Evolutionary conservation across 331 rosid species (phyloP).

Genomic region (Acacia concinna): DNA sequence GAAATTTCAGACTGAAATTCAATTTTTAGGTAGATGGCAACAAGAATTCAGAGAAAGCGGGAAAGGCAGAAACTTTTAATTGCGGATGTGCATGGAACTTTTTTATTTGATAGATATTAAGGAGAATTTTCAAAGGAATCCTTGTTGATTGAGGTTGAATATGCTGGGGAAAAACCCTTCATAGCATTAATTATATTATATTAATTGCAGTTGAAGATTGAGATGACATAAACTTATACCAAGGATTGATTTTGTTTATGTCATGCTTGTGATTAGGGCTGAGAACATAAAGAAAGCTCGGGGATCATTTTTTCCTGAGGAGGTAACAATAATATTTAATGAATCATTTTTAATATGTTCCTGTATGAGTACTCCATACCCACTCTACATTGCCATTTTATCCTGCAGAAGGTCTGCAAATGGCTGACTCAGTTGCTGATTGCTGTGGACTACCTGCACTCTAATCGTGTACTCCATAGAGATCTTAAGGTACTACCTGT

Average conservation of each 20-base stretch:
- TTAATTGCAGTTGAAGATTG: background rate
- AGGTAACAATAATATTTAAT: constrained; percentile 54
- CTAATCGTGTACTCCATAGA: constrained; percentile 91
- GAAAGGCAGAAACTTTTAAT: background rate
- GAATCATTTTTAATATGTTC: constrained; percentile 17
- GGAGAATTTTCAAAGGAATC: background rate
- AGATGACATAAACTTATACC: background rate
- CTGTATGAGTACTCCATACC: constrained; percentile 21
- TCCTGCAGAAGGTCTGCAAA: constrained; percentile 81
- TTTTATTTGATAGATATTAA: background rate
- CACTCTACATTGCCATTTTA: constrained; percentile 32
- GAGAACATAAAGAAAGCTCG: constrained; percentile 75
- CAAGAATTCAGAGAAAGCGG: background rate
- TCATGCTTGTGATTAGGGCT: constrained; percentile 56
- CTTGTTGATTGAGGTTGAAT: background rate
- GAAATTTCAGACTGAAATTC: background rate
- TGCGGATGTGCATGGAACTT: background rate
- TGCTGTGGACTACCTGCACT: constrained; percentile 94
- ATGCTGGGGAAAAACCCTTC: background rate
- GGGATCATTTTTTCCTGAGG: constrained; percentile 80
- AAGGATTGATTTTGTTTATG: background rate
- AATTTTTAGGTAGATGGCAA: background rate
- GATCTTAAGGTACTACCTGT: constrained; percentile 77
- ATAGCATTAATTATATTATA: background rate
- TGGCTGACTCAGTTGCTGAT: constrained; percentile 90